phyloP scores from a whole-genome alignment of 1,284 basidiomycete genomes.

The Sporisorium sorghi region DNA sequence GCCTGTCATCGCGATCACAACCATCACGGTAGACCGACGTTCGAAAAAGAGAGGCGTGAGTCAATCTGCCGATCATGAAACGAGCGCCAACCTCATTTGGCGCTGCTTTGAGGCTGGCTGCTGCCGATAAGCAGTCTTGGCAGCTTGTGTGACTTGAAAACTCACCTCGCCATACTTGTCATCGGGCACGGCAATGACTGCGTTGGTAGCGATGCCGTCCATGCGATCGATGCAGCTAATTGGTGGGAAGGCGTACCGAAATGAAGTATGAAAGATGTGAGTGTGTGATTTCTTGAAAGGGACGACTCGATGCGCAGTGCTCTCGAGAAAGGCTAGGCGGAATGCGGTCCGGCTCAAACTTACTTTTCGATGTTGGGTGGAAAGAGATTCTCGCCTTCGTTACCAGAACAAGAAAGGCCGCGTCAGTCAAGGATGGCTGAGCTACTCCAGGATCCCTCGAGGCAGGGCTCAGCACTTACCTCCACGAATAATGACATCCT shows the following conservation, averaged over 20 bases:
- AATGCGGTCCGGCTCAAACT: constrained; percentile 17
- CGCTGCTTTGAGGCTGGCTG: not conserved
- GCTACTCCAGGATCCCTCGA: not conserved
- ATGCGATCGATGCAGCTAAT: constrained; percentile 75
- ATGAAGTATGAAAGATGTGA: constrained; percentile 21
- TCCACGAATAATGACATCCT: constrained; percentile 88
- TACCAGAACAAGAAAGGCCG: constrained; percentile 5
- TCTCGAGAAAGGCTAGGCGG: not conserved
- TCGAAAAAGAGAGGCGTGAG: not conserved
- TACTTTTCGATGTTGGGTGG: constrained; percentile 85
- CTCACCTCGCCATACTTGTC: constrained; percentile 66
- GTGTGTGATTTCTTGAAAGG: constrained; percentile 8
- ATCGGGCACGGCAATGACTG: constrained; percentile 81
- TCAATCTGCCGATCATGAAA: constrained; percentile 6
- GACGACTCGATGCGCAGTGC: not conserved
- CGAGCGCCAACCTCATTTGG: not conserved
- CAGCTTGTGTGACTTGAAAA: not conserved
- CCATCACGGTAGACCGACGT: not conserved
- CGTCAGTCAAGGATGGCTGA: constrained; percentile 4
- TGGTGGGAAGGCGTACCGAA: constrained; percentile 3
- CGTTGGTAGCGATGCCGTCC: constrained; percentile 78
- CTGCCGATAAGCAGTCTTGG: not conserved
- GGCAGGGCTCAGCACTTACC: constrained; percentile 76
- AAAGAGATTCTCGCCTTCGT: constrained; percentile 73
- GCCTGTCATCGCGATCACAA: constrained; percentile 25